A percentile compares a stretch with the other conserved stretches of the same genome.
These are phyloP conservation scores for Fusarium succisae DNA, from an alignment of 2,329 filamentous ascomycete genomes.

Conservation along the genomic window DNA sequence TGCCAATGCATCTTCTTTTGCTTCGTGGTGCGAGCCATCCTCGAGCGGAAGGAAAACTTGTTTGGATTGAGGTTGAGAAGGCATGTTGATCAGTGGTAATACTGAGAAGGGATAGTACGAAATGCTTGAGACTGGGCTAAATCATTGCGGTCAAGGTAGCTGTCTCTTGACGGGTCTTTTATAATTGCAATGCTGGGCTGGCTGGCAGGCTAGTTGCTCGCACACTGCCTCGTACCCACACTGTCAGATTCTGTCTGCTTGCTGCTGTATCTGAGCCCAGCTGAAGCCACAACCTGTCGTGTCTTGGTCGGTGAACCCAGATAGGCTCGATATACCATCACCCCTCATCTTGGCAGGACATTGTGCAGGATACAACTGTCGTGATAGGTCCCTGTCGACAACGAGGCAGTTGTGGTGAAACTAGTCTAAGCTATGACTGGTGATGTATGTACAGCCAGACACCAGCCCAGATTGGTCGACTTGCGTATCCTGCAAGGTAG, in stretches of 20 bases:
- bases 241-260: slow-evolving; percentile 3
- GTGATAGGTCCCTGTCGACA: slow-evolving; percentile 25
- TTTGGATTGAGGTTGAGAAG: slow-evolving; percentile 11
- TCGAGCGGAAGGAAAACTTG: slow-evolving; percentile 27
- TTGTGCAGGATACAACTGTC: slow-evolving; percentile 10
- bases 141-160: neutral
- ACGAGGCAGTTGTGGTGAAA: slow-evolving; percentile 27
- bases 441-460: slow-evolving; percentile 4
- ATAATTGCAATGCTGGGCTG: neutral
- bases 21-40: slow-evolving; percentile 26
- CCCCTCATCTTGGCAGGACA: slow-evolving; percentile 28
- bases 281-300: slow-evolving; percentile 32
- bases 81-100: slow-evolving; percentile 11
- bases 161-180: slow-evolving; percentile 15
- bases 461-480: slow-evolving; percentile 2
- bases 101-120: neutral
- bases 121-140: neutral
- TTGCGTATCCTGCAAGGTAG: neutral
- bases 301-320: slow-evolving; percentile 23
- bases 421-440: slow-evolving; percentile 4
- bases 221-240: neutral
- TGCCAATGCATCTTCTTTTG: slow-evolving; percentile 7
- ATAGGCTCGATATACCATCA: slow-evolving; percentile 14
- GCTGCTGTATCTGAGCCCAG: neutral
- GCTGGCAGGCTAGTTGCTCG: neutral